These are phyloP conservation scores for Brettanomyces nanus DNA, from an alignment of 805 yeast species.

Conservation along the genomic window DNA sequence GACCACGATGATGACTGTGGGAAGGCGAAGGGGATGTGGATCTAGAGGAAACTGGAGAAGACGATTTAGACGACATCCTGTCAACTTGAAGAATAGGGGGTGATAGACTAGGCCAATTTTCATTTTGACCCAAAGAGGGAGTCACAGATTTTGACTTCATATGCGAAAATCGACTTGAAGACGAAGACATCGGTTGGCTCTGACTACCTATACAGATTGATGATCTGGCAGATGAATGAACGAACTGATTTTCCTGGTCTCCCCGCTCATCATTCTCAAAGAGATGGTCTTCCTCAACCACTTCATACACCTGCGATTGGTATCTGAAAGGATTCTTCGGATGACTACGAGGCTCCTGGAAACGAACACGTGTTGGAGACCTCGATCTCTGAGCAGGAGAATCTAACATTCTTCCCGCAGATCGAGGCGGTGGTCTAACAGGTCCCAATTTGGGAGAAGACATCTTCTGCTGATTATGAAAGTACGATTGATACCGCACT, in stretches of 20 bases:
- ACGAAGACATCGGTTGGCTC: too few species aligned
- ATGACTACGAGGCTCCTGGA: slow-evolving; percentile 5
- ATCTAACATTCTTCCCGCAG: slow-evolving; percentile 1
- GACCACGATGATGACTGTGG: slow-evolving; percentile 6
- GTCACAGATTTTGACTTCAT: not conserved
- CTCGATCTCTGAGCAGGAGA: not conserved
- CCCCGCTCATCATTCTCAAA: not conserved
- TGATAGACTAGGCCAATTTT: slow-evolving; percentile 1
- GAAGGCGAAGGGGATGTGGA: not conserved
- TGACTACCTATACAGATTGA: not conserved
- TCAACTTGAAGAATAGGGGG: not conserved
- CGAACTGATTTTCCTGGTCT: not conserved
- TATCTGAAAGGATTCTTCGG: slow-evolving; percentile 23
- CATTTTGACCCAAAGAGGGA: not conserved
- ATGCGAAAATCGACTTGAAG: too few species aligned
- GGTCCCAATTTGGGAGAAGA: slow-evolving; percentile 10
- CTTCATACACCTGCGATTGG: slow-evolving; percentile 25
- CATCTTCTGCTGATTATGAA: slow-evolving; percentile 17
- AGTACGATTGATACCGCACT: slow-evolving; percentile 25
- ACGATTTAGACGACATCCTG: not conserved
- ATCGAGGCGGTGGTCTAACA: slow-evolving; percentile 5
- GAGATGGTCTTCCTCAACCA: slow-evolving; percentile 22
- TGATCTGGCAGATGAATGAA: not conserved
- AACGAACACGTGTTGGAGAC: slow-evolving; percentile 1
- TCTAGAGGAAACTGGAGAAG: not conserved